phyloP scores from a whole-genome alignment of 2,329 filamentous ascomycete genomes.

The Diaporthe aspalathi region DNA sequence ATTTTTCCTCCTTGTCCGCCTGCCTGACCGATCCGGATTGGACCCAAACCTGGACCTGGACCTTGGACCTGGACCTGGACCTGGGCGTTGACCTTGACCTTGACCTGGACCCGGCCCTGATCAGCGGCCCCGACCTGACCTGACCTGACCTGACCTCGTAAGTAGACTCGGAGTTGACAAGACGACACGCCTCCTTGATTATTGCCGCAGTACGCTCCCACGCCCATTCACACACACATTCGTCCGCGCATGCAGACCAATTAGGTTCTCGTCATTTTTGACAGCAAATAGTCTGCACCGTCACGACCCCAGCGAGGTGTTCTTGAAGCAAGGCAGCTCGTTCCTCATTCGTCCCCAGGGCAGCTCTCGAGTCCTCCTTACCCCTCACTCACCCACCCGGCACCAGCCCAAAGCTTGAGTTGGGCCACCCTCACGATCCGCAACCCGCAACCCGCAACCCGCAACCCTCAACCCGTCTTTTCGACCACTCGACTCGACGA shows the following conservation, averaged over 20 bases:
- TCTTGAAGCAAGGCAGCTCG: constrained; percentile 1
- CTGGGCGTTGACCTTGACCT: constrained; percentile 20
- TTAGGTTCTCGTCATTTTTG: constrained; percentile 18
- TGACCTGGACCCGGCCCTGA: constrained; percentile 24
- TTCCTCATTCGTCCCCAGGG: constrained; percentile 16
- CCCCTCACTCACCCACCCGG: constrained; percentile 33
- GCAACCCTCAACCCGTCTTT: too few species aligned
- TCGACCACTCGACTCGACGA: constrained; percentile 16
- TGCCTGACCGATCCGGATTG: neutral
- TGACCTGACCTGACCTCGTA: constrained; percentile 20
- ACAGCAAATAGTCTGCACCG: constrained; percentile 24
- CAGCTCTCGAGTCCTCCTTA: constrained; percentile 33
- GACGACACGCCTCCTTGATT: neutral
- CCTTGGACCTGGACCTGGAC: constrained; percentile 22
- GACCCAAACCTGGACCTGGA: constrained; percentile 7
- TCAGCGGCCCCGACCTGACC: constrained; percentile 16
- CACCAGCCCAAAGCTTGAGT: constrained; percentile 27
- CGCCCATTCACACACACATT: constrained; percentile 10
- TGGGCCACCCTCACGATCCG: constrained; percentile 30
- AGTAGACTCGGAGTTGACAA: neutral
- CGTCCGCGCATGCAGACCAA: constrained; percentile 22
- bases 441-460: too few species aligned
- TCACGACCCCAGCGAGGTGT: constrained; percentile 4
- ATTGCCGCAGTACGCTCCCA: constrained; percentile 27
- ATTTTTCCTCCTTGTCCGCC: too few species aligned